Evolutionary conservation across 2,329 filamentous ascomycete genomes (phyloP).

Genomic region (Stagonosporopsis chrysanthemi): DNA sequence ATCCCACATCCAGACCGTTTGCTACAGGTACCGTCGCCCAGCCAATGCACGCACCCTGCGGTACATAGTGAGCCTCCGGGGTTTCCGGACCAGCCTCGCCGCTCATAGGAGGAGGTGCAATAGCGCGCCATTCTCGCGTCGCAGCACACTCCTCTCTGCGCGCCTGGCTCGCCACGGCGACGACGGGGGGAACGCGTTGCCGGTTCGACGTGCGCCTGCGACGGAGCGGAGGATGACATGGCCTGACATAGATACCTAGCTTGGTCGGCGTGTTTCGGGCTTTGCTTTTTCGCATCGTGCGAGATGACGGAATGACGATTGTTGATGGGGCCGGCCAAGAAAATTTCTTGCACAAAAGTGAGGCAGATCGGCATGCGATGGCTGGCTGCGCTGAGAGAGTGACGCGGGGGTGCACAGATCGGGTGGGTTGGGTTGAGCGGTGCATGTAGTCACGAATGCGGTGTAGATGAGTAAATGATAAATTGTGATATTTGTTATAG

Average conservation of each 20-base stretch:
- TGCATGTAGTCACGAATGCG: not conserved
- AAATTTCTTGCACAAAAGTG: slow-evolving; percentile 17
- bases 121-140: slow-evolving; percentile 19
- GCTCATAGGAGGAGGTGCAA: no score
- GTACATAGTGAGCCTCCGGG: no score
- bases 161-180: not conserved
- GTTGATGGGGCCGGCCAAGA: slow-evolving; percentile 17
- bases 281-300: slow-evolving; percentile 8
- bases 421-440: not conserved
- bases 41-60: no score
- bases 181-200: slow-evolving; percentile 14
- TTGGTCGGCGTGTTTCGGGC: slow-evolving; percentile 8
- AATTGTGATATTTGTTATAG: not conserved
- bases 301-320: slow-evolving; percentile 17
- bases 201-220: not conserved
- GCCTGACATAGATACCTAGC: no score
- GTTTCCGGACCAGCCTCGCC: no score
- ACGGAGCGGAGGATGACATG: not conserved
- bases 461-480: not conserved
- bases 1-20: no score
- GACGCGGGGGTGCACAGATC: not conserved
- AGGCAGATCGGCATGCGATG: slow-evolving; percentile 19
- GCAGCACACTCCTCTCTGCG: slow-evolving; percentile 9
- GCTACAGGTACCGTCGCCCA: no score
- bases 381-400: not conserved